These are phyloP conservation scores for Neoarthrinium moseri DNA, from an alignment of 2,329 filamentous ascomycete genomes.

Conservation along the genomic window DNA sequence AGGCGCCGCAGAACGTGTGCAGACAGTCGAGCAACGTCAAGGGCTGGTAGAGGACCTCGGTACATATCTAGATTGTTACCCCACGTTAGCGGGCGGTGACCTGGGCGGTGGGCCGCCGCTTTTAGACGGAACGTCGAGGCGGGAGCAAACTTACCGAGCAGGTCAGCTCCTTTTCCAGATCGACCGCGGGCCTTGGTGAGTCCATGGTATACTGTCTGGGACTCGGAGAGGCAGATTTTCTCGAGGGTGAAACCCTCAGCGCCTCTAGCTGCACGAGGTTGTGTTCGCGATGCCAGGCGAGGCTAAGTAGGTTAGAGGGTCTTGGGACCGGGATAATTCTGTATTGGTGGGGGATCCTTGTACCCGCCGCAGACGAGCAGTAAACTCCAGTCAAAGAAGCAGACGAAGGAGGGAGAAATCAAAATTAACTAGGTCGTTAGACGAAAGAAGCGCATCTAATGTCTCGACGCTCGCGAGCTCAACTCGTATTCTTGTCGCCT, in stretches of 20 bases:
- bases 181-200: constrained; percentile 52
- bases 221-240: neutral
- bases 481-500: constrained; percentile 7
- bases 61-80: constrained; percentile 74
- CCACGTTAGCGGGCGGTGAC: constrained; percentile 8
- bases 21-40: constrained; percentile 90
- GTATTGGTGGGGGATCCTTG: too few relatives aligned
- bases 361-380: too few relatives aligned
- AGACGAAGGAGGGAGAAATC: too few relatives aligned
- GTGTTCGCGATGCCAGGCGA: too few relatives aligned
- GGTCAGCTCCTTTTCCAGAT: constrained; percentile 90
- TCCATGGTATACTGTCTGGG: constrained; percentile 52
- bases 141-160: constrained; percentile 72
- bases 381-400: too few relatives aligned
- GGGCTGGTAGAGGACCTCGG: constrained; percentile 88
- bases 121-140: constrained; percentile 3
- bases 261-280: neutral
- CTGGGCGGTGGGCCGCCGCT: neutral
- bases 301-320: too few relatives aligned
- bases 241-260: constrained; percentile 1
- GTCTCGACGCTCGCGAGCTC: neutral
- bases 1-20: constrained; percentile 94
- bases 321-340: too few relatives aligned
- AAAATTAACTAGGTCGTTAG: too few relatives aligned
- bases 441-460: neutral